phyloP scores from a whole-genome alignment of 176 grass and related monocot species.

The Oryza brachyantha region DNA sequence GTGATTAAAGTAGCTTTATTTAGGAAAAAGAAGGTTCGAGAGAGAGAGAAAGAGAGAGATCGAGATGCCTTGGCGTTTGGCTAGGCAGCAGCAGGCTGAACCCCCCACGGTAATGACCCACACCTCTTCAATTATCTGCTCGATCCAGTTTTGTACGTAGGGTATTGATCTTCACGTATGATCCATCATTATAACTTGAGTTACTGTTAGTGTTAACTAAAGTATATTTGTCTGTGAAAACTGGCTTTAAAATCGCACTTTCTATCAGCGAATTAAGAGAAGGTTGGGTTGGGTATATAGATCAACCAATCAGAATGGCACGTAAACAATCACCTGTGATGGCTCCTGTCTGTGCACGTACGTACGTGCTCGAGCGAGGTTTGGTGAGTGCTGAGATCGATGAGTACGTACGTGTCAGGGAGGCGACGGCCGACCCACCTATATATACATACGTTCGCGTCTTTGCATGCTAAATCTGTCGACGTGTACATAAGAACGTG shows the following conservation, averaged over 20 bases:
- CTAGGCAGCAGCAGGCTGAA: slow-evolving; percentile 31
- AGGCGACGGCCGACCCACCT: not conserved
- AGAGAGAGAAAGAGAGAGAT: not conserved
- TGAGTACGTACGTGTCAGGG: not conserved
- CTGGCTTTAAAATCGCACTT: not conserved
- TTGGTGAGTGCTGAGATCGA: not conserved
- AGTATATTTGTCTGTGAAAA: not conserved
- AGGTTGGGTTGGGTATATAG: too few species aligned
- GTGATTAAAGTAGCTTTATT: not conserved
- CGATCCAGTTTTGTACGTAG: not conserved
- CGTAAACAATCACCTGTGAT: not conserved
- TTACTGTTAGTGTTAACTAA: not conserved
- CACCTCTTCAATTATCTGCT: too few species aligned
- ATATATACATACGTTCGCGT: not conserved
- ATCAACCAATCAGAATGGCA: not conserved
- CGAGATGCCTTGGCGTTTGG: slow-evolving; percentile 47
- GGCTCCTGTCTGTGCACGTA: not conserved
- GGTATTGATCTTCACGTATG: not conserved
- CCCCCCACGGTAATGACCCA: slow-evolving; percentile 32
- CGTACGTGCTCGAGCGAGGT: not conserved
- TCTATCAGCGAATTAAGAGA: not conserved
- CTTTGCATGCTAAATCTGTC: too few species aligned
- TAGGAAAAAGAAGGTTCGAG: slow-evolving; percentile 24
- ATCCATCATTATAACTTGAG: not conserved
- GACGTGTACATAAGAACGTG: too few species aligned